Evolutionary conservation across 352 stramenopile genomes (phyloP), one percentile per base, ranked within the genome.

Genomic region (Pythium aquatile): DNA sequence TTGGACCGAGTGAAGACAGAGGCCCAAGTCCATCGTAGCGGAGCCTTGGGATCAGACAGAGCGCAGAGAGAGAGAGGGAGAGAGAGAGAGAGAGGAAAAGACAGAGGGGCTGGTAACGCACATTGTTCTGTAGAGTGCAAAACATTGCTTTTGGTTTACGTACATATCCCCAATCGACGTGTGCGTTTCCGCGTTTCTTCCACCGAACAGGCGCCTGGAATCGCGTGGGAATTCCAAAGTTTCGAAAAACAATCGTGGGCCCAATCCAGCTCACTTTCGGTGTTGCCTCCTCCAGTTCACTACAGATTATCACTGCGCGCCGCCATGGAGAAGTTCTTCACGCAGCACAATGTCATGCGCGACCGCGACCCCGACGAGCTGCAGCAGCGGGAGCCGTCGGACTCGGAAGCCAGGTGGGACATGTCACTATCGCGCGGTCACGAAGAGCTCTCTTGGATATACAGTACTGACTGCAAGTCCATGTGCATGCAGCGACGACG

Each of bases 271-370:
- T n/a, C 47, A 37, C 5, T 49, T 49, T 44, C 8, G 40, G 5
- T 37, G 32, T 9, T 37, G 32, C 20, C 20, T 37, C 32, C 32
- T 37, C 32, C 20, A 24, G 20, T 24, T 1, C 20, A 24, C 20
- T 24, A 24, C 20, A 24, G 20, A 24, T 24, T 24, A 24, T 24
- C 42, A 29, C 9, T 16, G 16, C 40, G 4, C 37, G 52, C 16
- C 9, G 49, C 47, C 20, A 94, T 93, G 83, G 85, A 94, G 64
- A 77, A 73, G 65, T 94, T 94, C 71, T 93, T 93, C 69, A 61
- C 88, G 29, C 76, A 90, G 63, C 83, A 94, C 65, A 78, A 76
- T 63, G 81, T 91, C 59, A 68, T 84, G 67, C 77, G 79, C n/a
- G 81, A 94, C 67, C 81, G 83, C 57, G 83, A 94, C 37, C 26